phyloP scores from a whole-genome alignment of 768 basidiomycete species.

The Cystofilobasidium macerans region DNA sequence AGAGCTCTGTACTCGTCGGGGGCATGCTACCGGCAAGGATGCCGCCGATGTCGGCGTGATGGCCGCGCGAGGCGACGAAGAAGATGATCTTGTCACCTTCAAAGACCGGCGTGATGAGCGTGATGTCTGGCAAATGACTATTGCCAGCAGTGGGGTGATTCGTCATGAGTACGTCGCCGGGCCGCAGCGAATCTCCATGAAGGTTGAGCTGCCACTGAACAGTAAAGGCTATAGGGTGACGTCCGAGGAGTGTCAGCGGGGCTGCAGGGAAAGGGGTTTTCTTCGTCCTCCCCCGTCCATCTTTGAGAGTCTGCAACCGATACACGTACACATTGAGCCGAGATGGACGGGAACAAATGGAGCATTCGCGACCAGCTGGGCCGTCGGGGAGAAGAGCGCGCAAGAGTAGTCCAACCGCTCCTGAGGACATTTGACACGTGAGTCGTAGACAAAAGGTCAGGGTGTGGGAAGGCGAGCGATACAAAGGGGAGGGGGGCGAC shows the following conservation, averaged over 20 bases:
- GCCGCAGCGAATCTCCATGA: constrained; percentile 19
- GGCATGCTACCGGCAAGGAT: constrained; percentile 28
- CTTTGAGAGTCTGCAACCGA: no score
- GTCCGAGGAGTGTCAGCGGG: no score
- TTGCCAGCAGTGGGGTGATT: constrained; percentile 28
- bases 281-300: no score
- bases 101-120: constrained; percentile 30
- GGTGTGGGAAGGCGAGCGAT: no score
- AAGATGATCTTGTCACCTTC: constrained; percentile 25
- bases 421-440: no score
- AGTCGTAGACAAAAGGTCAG: no score
- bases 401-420: background rate
- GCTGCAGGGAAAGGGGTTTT: no score
- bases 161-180: constrained; percentile 31
- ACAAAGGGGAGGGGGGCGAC: no score
- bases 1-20: constrained; percentile 24
- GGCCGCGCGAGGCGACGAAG: constrained; percentile 27
- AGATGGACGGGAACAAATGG: constrained; percentile 28
- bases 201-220: constrained; percentile 29
- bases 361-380: background rate
- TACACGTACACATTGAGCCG: constrained; percentile 26
- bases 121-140: constrained; percentile 25
- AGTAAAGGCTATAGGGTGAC: constrained; percentile 16
- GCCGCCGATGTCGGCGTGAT: constrained; percentile 26
- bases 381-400: background rate